Base-by-base conservation (phyloP, 1,139 yeast genomes). In the Keqinozyma sinolaborantium region DNA sequence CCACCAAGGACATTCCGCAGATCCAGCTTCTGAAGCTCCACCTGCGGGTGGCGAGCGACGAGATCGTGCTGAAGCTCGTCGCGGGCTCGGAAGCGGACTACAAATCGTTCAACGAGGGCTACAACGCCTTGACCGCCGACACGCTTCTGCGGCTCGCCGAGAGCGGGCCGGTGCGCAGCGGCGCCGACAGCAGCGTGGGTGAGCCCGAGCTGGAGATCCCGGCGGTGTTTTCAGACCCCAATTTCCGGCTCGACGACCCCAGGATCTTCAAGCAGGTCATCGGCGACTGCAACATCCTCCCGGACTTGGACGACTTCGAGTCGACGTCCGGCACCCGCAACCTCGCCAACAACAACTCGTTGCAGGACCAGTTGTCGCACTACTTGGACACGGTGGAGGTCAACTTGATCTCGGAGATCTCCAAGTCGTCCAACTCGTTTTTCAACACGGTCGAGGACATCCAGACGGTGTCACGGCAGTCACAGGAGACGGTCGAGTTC, bases 231-330 rank as follows among this genome's bases (percentile, higher is more conserved):
- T 77, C 82, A 39, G 77, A 73, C 24, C 64, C 73, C 4, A 73
- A 80, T 31, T 92, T 92, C 57, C 71, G 87, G 41, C 66, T 92
- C 25, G 97, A 92, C 50, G 88, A 94, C 51, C 97, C 97, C 3
- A 68, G 96, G 36, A 71, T 82, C 1, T 92, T 92, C 56, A 79
- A 79, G 39, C 66, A 75, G 36, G 95, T 90, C 2, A 71, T 84
- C 23, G 85, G 77, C 33, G 69, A 72, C 30, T 54, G 74, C 3
- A 61, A 67, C 10, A 60, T 76, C 16, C 41, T 67, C 4, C 51
- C 60, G 2, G 52, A 49, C 28, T 23, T 39, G 10, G 48, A 44
- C 24, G 50, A 50, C 4, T 49, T 48, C 9, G 50, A 43, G 12
- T 21, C 35, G 14, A 33, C 30, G 11, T 25, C 34, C 24, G 29